phyloP scores from a whole-genome alignment of 2,329 filamentous ascomycete species.

The Aspergillus fijiensis region DNA sequence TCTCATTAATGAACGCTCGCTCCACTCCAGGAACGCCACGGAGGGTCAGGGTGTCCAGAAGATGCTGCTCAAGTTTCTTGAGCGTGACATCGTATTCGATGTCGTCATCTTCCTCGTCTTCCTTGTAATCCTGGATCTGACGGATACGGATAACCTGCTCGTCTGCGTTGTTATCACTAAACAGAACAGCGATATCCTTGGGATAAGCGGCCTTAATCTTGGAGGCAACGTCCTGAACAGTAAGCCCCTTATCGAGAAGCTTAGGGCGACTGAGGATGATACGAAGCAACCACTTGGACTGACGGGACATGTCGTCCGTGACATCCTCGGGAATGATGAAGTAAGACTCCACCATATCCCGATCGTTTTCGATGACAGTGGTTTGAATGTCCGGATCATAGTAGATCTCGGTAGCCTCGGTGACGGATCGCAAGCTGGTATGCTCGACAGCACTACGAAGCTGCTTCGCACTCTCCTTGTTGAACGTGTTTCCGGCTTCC shows the following conservation, averaged over 20 bases:
- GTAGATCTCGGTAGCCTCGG: conserved; percentile 90
- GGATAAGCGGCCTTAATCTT: conserved; percentile 88
- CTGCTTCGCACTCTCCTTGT: conserved; percentile 77
- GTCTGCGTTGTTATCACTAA: conserved; percentile 97
- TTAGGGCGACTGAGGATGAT: conserved; percentile 91
- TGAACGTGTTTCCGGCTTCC: conserved; percentile 57
- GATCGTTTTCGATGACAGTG: conserved; percentile 83
- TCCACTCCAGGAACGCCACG: conserved; percentile 88
- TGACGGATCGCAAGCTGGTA: conserved; percentile 88
- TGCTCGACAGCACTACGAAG: conserved; percentile 90
- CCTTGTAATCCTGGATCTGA: conserved; percentile 67
- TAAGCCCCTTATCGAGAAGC: conserved; percentile 85
- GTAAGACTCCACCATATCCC: conserved; percentile 94
- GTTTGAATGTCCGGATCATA: conserved; percentile 88
- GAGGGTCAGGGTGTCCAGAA: conserved; percentile 85
- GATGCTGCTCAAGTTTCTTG: conserved; percentile 85
- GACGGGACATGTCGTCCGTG: conserved; percentile 58
- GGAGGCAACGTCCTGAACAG: conserved; percentile 84
- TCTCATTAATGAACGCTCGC: conserved; percentile 88
- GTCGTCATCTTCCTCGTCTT: conserved; percentile 70
- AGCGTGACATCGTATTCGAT: conserved; percentile 89
- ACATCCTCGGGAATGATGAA: conserved; percentile 90
- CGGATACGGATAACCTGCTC: conserved; percentile 92
- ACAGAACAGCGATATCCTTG: conserved; percentile 84
- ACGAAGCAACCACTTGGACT: conserved; percentile 94